These are phyloP conservation scores for Backusella australiensis DNA, from an alignment of 192 early-diverging fungal species.

Conservation along the genomic window DNA sequence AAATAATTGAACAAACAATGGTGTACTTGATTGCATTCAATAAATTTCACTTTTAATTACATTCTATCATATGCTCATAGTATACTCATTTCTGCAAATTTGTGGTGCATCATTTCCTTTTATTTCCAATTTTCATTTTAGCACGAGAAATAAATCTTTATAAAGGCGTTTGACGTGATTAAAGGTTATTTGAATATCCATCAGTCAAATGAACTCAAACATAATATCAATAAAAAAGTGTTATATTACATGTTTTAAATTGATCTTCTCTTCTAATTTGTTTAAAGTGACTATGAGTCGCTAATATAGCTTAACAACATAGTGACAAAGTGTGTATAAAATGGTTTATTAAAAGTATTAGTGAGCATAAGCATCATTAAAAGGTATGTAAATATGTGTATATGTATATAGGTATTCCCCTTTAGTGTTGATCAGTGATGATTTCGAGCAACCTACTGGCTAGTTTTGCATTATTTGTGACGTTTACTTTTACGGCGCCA, in stretches of 20 bases:
- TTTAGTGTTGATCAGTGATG: slow-evolving; percentile 22
- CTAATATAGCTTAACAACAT: not conserved
- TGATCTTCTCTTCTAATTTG: not conserved
- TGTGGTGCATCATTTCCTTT: not conserved
- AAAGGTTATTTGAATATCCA: not conserved
- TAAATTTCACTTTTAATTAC: not conserved
- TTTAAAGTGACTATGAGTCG: not conserved
- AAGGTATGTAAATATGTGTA: not conserved
- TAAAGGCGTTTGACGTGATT: not conserved
- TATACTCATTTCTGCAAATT: not conserved
- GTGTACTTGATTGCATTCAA: not conserved
- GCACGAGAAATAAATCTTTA: not conserved
- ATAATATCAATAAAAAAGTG: not conserved
- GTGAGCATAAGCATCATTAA: not conserved
- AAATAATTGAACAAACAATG: not conserved
- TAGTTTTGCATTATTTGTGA: slow-evolving; percentile 12
- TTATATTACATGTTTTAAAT: not conserved
- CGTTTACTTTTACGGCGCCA: slow-evolving; percentile 24
- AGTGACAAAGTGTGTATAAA: not conserved
- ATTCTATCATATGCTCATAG: not conserved
- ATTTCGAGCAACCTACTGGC: slow-evolving; percentile 19
- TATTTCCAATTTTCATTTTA: not conserved
- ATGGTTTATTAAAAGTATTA: not conserved
- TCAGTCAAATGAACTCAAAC: not conserved
- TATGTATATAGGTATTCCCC: not conserved